These are phyloP conservation scores for Uronychia setigera DNA, from an alignment of 73 alveolate genomes.

Conservation along the genomic window DNA sequence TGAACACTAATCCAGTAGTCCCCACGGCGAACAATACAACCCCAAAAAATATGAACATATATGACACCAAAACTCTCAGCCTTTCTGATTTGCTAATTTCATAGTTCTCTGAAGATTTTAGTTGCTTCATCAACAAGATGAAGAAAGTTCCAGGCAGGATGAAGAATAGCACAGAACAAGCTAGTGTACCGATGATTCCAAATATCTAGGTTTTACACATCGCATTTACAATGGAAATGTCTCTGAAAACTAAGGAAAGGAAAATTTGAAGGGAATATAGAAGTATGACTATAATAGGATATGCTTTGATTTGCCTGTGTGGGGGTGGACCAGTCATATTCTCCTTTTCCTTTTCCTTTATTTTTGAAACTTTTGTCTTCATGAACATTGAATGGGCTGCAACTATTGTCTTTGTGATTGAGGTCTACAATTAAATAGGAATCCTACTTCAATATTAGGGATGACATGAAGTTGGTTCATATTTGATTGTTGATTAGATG, in stretches of 20 bases:
- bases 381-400: not conserved
- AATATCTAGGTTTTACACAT: not conserved
- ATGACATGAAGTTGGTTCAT: not conserved
- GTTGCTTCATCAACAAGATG: not conserved
- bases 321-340: not conserved
- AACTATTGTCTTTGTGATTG: not conserved
- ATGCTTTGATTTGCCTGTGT: not conserved
- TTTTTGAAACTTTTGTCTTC: not conserved
- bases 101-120: not conserved
- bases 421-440: not conserved
- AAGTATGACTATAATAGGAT: not conserved
- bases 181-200: conserved; percentile 25
- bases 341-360: not conserved
- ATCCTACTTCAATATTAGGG: conserved; percentile 10
- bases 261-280: not conserved
- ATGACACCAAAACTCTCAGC: not conserved
- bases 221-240: conserved; percentile 10
- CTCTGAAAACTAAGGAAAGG: conserved; percentile 3
- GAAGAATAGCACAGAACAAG: conserved; percentile 24
- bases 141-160: conserved; percentile 27
- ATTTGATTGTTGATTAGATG: too few species aligned
- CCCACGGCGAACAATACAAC: too few species aligned
- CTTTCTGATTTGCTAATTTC: not conserved
- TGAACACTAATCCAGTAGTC: too few species aligned
- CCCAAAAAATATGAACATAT: not conserved